Conservation (phyloP, 2,329 filamentous ascomycete species). For the Diplocarpon mali region DNA sequence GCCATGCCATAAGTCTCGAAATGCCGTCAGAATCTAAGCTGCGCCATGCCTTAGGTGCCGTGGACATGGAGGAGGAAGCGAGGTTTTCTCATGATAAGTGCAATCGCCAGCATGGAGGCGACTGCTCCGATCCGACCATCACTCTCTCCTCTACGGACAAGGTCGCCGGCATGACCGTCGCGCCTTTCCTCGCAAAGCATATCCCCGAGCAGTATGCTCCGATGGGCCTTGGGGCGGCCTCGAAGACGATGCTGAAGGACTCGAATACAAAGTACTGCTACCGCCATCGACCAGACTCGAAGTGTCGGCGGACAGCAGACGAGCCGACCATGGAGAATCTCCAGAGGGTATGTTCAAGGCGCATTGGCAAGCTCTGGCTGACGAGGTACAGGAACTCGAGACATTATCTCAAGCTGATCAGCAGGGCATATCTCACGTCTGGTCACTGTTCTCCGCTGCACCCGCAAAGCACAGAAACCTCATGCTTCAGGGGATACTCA, state of each 20-base stretch:
- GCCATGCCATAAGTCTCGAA: slow-evolving; percentile 10
- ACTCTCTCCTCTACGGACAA: slow-evolving; percentile 22
- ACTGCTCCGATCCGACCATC: slow-evolving; percentile 16
- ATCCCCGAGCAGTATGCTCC: slow-evolving; percentile 85
- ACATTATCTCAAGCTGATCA: slow-evolving; percentile 74
- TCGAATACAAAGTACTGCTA: slow-evolving; percentile 91
- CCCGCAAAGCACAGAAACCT: slow-evolving; percentile 88
- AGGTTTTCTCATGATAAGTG: slow-evolving; percentile 18
- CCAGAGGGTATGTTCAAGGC: slow-evolving; percentile 54
- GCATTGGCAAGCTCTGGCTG: slow-evolving; percentile 2
- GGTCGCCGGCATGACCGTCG: slow-evolving; percentile 24
- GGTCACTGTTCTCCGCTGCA: slow-evolving; percentile 94
- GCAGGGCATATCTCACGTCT: slow-evolving; percentile 92
- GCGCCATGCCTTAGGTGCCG: too few relatives aligned
- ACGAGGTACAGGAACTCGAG: slow-evolving; percentile 56
- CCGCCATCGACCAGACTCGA: slow-evolving; percentile 83
- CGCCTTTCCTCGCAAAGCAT: slow-evolving; percentile 78
- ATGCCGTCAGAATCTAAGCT: slow-evolving; percentile 8
- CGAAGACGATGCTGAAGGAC: slow-evolving; percentile 36
- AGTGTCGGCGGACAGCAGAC: slow-evolving; percentile 85
- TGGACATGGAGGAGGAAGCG: too few relatives aligned
- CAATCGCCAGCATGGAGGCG: slow-evolving; percentile 13
- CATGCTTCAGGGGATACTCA: slow-evolving; percentile 92
- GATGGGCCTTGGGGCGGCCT: slow-evolving; percentile 39
- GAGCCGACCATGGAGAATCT: slow-evolving; percentile 94